phyloP scores from a whole-genome alignment of 2,329 filamentous ascomycete species.

The Calonectria pteridis region DNA sequence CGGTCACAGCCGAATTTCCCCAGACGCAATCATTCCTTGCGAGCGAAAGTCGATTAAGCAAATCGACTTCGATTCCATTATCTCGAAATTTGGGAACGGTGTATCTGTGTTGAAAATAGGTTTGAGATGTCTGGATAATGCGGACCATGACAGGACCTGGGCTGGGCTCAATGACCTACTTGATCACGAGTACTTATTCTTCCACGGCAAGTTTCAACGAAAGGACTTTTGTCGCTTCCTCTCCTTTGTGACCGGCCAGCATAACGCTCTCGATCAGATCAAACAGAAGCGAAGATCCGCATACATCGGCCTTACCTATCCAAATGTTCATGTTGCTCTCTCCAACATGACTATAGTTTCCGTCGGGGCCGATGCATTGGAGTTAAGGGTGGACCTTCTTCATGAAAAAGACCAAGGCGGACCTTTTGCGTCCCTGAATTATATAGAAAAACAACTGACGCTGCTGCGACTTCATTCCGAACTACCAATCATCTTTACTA shows the following conservation, averaged over 20 bases:
- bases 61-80: background rate
- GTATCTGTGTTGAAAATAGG: background rate
- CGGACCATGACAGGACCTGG: background rate
- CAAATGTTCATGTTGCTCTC: conserved; percentile 26
- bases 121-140: background rate
- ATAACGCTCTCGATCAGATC: conserved; percentile 10
- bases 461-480: conserved; percentile 25
- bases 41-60: background rate
- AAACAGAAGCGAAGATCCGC: conserved; percentile 24
- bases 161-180: background rate
- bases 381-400: conserved; percentile 25
- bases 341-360: conserved; percentile 33
- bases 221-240: conserved; percentile 29
- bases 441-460: conserved; percentile 26
- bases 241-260: conserved; percentile 23
- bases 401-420: background rate
- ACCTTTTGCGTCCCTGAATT: conserved; percentile 16
- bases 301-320: conserved; percentile 31
- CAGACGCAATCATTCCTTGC: conserved; percentile 2
- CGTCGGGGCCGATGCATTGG: conserved; percentile 29
- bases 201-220: conserved; percentile 9
- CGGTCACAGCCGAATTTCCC: background rate
- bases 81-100: background rate
- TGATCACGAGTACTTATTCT: conserved; percentile 29
- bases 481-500: conserved; percentile 27